Conservation (phyloP, 768 basidiomycete species). For the Boletus pseudopeckii region DNA sequence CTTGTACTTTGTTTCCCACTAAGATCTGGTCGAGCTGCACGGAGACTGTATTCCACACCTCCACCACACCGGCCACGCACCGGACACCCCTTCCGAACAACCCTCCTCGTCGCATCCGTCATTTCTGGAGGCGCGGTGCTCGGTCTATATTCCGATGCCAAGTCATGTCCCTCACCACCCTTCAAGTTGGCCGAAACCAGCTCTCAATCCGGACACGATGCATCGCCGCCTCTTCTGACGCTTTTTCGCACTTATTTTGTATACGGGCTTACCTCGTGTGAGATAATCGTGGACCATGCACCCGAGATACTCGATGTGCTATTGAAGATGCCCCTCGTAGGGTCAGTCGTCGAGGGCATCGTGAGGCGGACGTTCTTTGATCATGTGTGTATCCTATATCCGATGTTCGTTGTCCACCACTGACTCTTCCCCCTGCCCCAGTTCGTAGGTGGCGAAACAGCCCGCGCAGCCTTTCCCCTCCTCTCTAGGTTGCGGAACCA, state of each 20-base stretch:
- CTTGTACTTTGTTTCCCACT: not conserved
- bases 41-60: conserved; percentile 7
- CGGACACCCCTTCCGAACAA: conserved; percentile 7
- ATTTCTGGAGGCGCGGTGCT: conserved; percentile 18
- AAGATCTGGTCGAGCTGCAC: not conserved
- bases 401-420: not conserved
- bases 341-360: conserved; percentile 59
- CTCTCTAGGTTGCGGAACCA: conserved; percentile 58
- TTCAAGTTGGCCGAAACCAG: conserved; percentile 7
- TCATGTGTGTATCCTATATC: conserved; percentile 47
- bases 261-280: conserved; percentile 76
- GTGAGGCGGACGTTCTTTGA: conserved; percentile 83
- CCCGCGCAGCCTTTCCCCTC: conserved; percentile 60
- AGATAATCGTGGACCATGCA: conserved; percentile 70
- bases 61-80: not conserved
- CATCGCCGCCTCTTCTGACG: conserved; percentile 29
- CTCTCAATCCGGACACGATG: not conserved
- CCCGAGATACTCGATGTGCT: conserved; percentile 59
- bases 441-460: conserved; percentile 91
- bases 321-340: conserved; percentile 50
- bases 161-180: conserved; percentile 22
- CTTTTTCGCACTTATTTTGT: conserved; percentile 77
- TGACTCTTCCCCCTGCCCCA: conserved; percentile 23
- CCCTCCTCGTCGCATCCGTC: conserved; percentile 16
- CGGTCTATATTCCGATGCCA: conserved; percentile 26